These are phyloP conservation scores for Stentor coeruleus DNA, from an alignment of 73 alveolate species.

Conservation along the genomic window DNA sequence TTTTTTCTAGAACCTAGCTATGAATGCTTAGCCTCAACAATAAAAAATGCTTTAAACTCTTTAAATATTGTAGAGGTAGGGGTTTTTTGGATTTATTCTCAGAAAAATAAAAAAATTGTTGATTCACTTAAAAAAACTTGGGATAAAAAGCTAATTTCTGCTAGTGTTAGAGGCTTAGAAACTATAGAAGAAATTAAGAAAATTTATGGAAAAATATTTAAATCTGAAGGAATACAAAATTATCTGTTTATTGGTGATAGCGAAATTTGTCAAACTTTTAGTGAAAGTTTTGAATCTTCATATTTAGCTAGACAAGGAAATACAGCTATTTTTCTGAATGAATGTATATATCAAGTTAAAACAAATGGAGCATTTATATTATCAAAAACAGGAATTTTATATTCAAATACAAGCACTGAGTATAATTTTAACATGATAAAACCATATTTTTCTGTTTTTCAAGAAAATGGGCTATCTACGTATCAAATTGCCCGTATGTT, in stretches of 20 bases:
- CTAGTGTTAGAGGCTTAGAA: not conserved
- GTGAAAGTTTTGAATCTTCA: not conserved
- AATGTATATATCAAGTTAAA: not conserved
- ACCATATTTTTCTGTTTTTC: not conserved
- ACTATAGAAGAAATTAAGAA: not conserved
- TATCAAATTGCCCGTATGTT: no score
- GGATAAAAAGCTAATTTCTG: not conserved
- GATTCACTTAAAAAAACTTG: not conserved
- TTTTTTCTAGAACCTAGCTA: not conserved
- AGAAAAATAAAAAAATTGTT: not conserved
- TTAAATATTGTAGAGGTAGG: no score
- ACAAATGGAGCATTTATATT: not conserved
- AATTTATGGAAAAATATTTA: not conserved
- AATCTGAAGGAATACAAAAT: not conserved
- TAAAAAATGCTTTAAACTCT: not conserved
- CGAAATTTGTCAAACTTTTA: not conserved
- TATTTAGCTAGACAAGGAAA: not conserved
- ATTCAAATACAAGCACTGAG: not conserved
- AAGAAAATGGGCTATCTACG: not conserved
- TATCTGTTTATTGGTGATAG: not conserved
- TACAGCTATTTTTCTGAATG: not conserved
- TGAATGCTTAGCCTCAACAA: not conserved
- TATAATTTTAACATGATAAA: no score
- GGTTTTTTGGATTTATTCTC: not conserved
- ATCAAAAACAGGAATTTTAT: not conserved